phyloP scores from a whole-genome alignment of 2,329 filamentous ascomycete species.

The Aspergillus arachidicola region DNA sequence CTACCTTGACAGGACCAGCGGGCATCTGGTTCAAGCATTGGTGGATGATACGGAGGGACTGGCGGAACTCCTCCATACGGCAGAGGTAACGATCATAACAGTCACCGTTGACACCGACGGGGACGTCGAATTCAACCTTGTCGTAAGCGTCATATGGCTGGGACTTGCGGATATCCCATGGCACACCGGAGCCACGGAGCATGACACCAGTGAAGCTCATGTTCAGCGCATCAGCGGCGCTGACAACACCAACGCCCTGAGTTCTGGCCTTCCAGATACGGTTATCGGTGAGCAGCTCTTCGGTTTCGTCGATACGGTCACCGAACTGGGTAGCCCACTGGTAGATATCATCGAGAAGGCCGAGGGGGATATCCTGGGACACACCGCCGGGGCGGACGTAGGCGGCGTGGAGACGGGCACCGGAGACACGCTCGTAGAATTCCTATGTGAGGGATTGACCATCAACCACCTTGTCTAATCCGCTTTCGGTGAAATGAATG shows the following conservation, averaged over 20 bases:
- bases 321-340: conserved; percentile 99
- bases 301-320: conserved; percentile 97
- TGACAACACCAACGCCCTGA: conserved; percentile 87
- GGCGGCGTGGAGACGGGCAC: conserved; percentile 93
- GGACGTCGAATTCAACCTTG: conserved; percentile 96
- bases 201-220: conserved; percentile 96
- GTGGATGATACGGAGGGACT: conserved; percentile 96
- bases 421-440: conserved; percentile 99
- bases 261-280: conserved; percentile 97
- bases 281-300: conserved; percentile 98
- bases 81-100: conserved; percentile 99
- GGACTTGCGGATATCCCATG: conserved; percentile 95
- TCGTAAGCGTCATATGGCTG: conserved; percentile 98
- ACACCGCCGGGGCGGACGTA: conserved; percentile 97
- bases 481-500: not conserved
- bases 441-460: conserved; percentile 60
- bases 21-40: conserved; percentile 99
- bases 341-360: conserved; percentile 97
- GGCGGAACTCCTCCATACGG: conserved; percentile 99
- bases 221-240: conserved; percentile 92
- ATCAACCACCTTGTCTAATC: not conserved
- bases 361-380: conserved; percentile 89
- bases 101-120: conserved; percentile 94
- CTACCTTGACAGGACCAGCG: conserved; percentile 86
- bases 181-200: conserved; percentile 93